Evolutionary conservation across 495 filamentous ascomycete genomes (phyloP).

Genomic region (Penicillium longicatenatum): DNA sequence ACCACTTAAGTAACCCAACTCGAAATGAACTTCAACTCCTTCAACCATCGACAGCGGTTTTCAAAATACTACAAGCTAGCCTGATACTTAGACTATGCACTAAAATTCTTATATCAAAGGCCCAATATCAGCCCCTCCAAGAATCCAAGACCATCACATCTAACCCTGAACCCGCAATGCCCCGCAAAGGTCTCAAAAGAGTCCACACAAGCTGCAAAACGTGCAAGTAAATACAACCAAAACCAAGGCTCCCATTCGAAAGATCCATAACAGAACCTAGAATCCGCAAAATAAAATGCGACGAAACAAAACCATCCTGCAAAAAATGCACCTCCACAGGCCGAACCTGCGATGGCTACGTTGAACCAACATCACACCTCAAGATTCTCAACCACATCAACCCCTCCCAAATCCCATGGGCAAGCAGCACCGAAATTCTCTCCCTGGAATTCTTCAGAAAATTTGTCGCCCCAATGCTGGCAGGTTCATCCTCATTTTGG

Average conservation of each 20-base stretch:
- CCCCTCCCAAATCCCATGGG: background rate
- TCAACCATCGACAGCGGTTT: too few species aligned
- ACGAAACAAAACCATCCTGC: background rate
- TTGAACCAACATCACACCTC: background rate
- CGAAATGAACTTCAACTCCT: too few species aligned
- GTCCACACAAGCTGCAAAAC: constrained; percentile 1
- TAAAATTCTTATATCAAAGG: too few species aligned
- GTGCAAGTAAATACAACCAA: background rate
- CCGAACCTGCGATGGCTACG: constrained; percentile 1
- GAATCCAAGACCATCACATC: background rate
- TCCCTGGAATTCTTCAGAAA: background rate
- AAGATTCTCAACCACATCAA: background rate
- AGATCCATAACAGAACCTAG: background rate
- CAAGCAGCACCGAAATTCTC: background rate
- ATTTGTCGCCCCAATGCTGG: background rate
- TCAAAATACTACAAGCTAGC: too few species aligned
- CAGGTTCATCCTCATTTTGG: constrained; percentile 1
- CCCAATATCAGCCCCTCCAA: too few species aligned
- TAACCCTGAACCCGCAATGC: background rate
- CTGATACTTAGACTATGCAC: too few species aligned
- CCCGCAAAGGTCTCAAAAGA: background rate
- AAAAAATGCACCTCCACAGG: background rate
- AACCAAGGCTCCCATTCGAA: too few species aligned
- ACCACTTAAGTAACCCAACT: too few species aligned
- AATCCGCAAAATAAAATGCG: background rate